Percentiles rank a stretch among this genome's conserved stretches.
Conservation (phyloP, 2,329 filamentous ascomycete genomes). For the Fusarium guadeloupense region DNA sequence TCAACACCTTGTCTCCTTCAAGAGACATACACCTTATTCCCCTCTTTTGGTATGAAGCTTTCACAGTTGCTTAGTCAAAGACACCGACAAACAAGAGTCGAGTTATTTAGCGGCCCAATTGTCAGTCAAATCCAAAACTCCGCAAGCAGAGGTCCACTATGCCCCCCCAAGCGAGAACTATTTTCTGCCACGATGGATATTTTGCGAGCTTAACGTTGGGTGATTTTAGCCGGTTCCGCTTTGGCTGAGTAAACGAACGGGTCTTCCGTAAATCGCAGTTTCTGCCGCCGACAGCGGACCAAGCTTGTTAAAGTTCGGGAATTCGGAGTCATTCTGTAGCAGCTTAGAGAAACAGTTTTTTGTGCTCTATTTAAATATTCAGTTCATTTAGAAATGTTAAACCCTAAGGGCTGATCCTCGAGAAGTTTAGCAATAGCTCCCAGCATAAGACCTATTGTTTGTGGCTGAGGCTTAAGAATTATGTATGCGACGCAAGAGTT, state of each 20-base stretch:
- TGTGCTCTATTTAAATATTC: constrained; percentile 57
- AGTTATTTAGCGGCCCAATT: constrained; percentile 34
- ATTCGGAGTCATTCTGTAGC: constrained; percentile 5
- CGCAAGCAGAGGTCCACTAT: constrained; percentile 13
- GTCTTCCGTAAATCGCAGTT: constrained; percentile 19
- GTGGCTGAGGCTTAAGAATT: not conserved
- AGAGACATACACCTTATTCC: not conserved
- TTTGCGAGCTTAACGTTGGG: not conserved
- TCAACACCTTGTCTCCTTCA: too few relatives aligned
- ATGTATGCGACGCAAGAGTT: not conserved
- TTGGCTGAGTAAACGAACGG: constrained; percentile 12
- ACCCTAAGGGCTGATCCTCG: not conserved
- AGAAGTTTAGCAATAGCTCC: not conserved
- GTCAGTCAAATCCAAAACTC: not conserved
- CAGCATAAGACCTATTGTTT: not conserved
- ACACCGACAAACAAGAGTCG: constrained; percentile 11
- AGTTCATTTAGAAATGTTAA: constrained; percentile 53
- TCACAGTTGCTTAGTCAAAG: constrained; percentile 15
- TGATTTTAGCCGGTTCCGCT: constrained; percentile 21
- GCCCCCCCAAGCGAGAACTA: constrained; percentile 5
- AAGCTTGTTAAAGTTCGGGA: constrained; percentile 10
- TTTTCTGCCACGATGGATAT: constrained; percentile 8
- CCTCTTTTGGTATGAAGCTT: not conserved
- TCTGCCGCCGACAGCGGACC: constrained; percentile 37
- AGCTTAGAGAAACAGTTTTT: constrained; percentile 62